Conservation (phyloP, 1,139 yeast species). For the Blastobotrys arbuscula region DNA sequence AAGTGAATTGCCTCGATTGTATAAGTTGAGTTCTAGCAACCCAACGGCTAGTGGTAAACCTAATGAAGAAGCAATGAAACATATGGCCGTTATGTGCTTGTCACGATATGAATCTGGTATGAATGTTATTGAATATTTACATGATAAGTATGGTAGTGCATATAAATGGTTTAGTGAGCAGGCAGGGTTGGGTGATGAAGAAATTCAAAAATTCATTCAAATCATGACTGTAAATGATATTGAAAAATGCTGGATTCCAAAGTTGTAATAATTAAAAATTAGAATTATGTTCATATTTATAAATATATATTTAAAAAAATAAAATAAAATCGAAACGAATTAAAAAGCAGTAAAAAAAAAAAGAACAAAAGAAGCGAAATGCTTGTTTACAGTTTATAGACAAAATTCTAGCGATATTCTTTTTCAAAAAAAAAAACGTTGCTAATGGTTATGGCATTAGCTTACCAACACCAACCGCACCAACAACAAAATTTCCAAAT, state of each 20-base stretch:
- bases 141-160: conserved; percentile 51
- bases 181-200: not conserved
- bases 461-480: not conserved
- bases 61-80: conserved; percentile 33
- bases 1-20: conserved; percentile 21
- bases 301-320: not conserved
- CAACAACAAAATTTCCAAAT: not conserved
- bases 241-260: not conserved
- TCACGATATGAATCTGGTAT: conserved; percentile 70
- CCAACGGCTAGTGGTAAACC: not conserved
- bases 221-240: conserved; percentile 1
- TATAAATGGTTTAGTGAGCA: conserved; percentile 21
- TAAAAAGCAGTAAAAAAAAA: too few relatives aligned
- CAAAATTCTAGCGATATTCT: too few relatives aligned
- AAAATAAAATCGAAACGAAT: not conserved
- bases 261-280: not conserved
- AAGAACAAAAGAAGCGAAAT: too few relatives aligned
- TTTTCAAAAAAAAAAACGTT: too few relatives aligned
- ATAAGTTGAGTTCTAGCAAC: conserved; percentile 5
- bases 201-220: not conserved
- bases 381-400: too few relatives aligned
- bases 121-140: conserved; percentile 48
- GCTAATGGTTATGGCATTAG: too few relatives aligned
- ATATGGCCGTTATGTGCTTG: conserved; percentile 43
- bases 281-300: not conserved